Evolutionary conservation across 495 filamentous ascomycete genomes (phyloP).

Genomic region (Penicillium tannophilum): DNA sequence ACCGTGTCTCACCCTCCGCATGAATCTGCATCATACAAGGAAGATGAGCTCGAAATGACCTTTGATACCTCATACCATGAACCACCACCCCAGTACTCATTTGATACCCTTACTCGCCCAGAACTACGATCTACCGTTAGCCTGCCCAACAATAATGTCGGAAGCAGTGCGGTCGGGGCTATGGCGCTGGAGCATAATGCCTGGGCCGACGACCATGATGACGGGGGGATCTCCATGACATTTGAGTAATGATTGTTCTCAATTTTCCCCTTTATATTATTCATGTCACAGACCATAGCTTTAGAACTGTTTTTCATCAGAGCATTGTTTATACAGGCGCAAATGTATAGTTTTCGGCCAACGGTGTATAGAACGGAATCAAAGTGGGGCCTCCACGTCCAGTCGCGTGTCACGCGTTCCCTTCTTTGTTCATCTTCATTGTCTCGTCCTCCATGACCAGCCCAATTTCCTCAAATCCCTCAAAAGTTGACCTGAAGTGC

Average conservation of each 20-base stretch:
- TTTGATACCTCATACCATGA: constrained; percentile 67
- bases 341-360: constrained; percentile 12
- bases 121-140: constrained; percentile 47
- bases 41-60: constrained; percentile 66
- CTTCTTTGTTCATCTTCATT: constrained; percentile 2
- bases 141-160: constrained; percentile 28
- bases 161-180: constrained; percentile 33
- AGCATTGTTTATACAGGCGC: constrained; percentile 19
- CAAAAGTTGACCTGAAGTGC: background rate
- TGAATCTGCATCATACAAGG: constrained; percentile 29
- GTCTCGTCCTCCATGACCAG: background rate
- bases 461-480: background rate
- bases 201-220: constrained; percentile 70
- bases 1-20: constrained; percentile 21
- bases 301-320: constrained; percentile 1
- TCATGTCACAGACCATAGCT: constrained; percentile 4
- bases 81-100: constrained; percentile 23
- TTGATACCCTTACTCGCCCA: constrained; percentile 32
- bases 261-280: constrained; percentile 9
- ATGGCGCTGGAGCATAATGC: constrained; percentile 67
- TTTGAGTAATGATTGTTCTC: constrained; percentile 49
- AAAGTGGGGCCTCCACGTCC: constrained; percentile 1
- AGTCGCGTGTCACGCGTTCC: constrained; percentile 20
- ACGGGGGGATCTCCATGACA: constrained; percentile 58
- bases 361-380: constrained; percentile 11